A percentile compares a stretch with the other conserved stretches of the same genome.
phyloP scores from a whole-genome alignment of 2,329 filamentous ascomycete genomes.

The Ceratocystis papillata region DNA sequence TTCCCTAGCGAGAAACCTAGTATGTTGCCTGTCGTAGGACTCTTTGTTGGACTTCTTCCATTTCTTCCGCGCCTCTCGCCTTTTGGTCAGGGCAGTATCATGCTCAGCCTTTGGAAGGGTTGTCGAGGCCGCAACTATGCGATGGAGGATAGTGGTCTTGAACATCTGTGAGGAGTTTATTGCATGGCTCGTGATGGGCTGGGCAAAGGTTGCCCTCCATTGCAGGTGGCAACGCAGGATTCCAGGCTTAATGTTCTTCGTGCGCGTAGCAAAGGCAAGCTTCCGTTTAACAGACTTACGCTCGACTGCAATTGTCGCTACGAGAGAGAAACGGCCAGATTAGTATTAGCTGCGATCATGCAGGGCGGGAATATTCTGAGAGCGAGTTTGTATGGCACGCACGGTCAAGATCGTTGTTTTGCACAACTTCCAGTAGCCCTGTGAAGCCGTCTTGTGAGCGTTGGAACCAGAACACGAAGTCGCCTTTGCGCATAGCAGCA shows the following conservation, averaged over 20 bases:
- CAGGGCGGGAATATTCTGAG: neutral
- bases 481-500: slow-evolving; percentile 19
- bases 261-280: slow-evolving; percentile 8
- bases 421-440: slow-evolving; percentile 13
- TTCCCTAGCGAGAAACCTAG: neutral
- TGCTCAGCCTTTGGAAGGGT: neutral
- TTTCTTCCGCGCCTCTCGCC: slow-evolving; percentile 4
- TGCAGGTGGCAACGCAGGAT: slow-evolving; percentile 15
- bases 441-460: slow-evolving; percentile 16
- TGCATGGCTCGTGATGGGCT: slow-evolving; percentile 2
- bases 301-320: slow-evolving; percentile 14
- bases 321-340: neutral
- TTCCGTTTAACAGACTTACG: slow-evolving; percentile 10
- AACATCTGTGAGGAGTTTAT: slow-evolving; percentile 3
- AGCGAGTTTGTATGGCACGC: neutral
- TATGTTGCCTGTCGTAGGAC: slow-evolving; percentile 7
- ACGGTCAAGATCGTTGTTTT: slow-evolving; percentile 4
- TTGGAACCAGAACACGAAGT: slow-evolving; percentile 23
- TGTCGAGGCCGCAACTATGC: neutral
- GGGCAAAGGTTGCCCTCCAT: slow-evolving; percentile 21
- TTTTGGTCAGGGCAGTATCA: neutral
- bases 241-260: slow-evolving; percentile 9
- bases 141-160: neutral
- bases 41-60: neutral
- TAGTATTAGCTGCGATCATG: neutral